These are phyloP conservation scores for Vaccinium corymbosum DNA, from an alignment of 148 eudicot species.

Conservation along the genomic window DNA sequence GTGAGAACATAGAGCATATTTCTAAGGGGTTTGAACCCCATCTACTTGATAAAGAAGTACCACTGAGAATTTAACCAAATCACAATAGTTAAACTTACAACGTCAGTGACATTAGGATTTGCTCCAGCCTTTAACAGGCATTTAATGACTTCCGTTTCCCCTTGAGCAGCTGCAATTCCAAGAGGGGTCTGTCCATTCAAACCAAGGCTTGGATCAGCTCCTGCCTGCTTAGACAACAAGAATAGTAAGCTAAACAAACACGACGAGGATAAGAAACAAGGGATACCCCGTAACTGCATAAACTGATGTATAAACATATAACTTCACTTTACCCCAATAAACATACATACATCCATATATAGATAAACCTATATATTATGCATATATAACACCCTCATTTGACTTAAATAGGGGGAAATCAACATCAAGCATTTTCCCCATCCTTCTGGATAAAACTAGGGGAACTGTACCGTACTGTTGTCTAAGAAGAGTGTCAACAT, in stretches of 20 bases:
- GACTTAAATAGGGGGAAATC: background rate
- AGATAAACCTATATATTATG: no score
- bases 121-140: conserved; percentile 25
- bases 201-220: background rate
- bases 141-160: conserved; percentile 15
- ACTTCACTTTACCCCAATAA: background rate
- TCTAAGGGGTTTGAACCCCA: background rate
- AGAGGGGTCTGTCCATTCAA: background rate
- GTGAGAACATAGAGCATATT: background rate
- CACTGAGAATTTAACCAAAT: background rate
- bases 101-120: conserved; percentile 16
- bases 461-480: background rate
- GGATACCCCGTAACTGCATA: background rate
- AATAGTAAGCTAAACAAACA: background rate
- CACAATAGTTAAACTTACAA: background rate
- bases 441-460: no score
- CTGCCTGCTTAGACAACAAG: conserved; percentile 1
- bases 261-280: background rate
- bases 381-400: background rate
- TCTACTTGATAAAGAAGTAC: background rate
- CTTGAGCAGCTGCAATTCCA: background rate
- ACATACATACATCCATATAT: background rate
- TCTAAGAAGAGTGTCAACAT: background rate
- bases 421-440: no score
- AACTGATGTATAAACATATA: background rate